Conservation (phyloP, 2,329 filamentous ascomycete genomes). For the Ascochyta rabiei region DNA sequence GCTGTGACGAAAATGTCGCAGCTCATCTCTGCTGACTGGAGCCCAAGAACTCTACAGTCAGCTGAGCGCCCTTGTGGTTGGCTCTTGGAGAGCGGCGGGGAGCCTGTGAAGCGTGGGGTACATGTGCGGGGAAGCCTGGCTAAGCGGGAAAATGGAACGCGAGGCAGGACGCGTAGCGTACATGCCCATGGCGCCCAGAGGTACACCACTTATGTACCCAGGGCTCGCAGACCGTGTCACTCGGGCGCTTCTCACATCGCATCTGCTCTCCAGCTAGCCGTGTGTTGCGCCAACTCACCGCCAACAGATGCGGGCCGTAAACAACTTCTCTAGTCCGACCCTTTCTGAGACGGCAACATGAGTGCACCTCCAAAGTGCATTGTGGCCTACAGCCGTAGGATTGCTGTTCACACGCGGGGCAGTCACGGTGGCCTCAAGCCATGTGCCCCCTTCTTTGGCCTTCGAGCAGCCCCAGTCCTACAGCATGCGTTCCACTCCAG, state of each 20-base stretch:
- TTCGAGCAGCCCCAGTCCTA: slow-evolving; percentile 27
- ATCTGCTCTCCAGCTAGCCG: slow-evolving; percentile 17
- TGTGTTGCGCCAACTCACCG: slow-evolving; percentile 12
- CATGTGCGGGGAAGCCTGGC: slow-evolving; percentile 33
- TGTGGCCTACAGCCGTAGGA: slow-evolving; percentile 28
- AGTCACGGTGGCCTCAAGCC: slow-evolving; percentile 19
- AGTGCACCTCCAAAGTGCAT: slow-evolving; percentile 34
- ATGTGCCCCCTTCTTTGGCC: slow-evolving; percentile 5
- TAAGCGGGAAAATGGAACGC: slow-evolving; percentile 31
- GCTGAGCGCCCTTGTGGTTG: slow-evolving; percentile 7
- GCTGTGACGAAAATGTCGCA: too few relatives aligned
- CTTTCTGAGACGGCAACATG: slow-evolving; percentile 39
- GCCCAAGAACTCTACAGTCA: slow-evolving; percentile 7
- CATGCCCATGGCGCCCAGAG: slow-evolving; percentile 21
- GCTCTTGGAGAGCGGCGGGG: slow-evolving; percentile 6
- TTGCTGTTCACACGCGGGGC: slow-evolving; percentile 33
- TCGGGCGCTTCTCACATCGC: slow-evolving; percentile 19
- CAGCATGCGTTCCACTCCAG: slow-evolving; percentile 27
- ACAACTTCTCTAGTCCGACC: slow-evolving; percentile 27
- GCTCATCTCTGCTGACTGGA: neutral
- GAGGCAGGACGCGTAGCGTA: slow-evolving; percentile 24
- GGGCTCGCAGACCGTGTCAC: slow-evolving; percentile 24
- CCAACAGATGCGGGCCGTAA: slow-evolving; percentile 44
- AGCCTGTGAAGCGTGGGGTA: slow-evolving; percentile 17
- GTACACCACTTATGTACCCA: slow-evolving; percentile 34